phyloP scores from a whole-genome alignment of 1,284 basidiomycete genomes.

The Apiotrichum sp. region DNA sequence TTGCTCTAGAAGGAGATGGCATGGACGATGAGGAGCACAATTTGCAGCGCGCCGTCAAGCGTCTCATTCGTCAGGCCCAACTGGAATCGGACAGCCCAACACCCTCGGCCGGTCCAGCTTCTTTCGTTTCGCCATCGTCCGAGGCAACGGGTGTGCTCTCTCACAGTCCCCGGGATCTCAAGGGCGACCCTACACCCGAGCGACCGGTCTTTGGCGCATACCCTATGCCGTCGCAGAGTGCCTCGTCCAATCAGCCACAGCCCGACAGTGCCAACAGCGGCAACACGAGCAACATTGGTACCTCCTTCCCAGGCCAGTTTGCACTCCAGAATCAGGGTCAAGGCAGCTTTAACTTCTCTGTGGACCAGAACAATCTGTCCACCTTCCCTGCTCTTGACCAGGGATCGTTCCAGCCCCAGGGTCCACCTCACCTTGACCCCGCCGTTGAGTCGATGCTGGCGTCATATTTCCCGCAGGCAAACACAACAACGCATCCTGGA shows the following conservation, averaged over 20 bases:
- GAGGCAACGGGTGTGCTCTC: constrained; percentile 3
- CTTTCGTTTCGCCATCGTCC: constrained; percentile 16
- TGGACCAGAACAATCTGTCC: constrained; percentile 23
- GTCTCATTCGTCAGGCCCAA: constrained; percentile 44
- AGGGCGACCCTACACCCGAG: constrained; percentile 26
- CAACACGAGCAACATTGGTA: not conserved
- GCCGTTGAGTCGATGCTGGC: constrained; percentile 38
- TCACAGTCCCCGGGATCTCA: not conserved
- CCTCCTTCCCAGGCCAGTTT: constrained; percentile 10
- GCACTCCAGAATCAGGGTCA: constrained; percentile 3
- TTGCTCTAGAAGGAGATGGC: constrained; percentile 8
- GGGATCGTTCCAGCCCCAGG: constrained; percentile 26
- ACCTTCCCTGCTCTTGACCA: constrained; percentile 31
- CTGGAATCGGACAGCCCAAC: constrained; percentile 37
- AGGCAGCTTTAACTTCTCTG: constrained; percentile 24
- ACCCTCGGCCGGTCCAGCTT: constrained; percentile 5
- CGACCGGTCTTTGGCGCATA: constrained; percentile 43
- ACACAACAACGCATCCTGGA: not conserved
- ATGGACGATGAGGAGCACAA: constrained; percentile 38
- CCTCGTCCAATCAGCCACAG: not conserved
- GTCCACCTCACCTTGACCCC: constrained; percentile 29
- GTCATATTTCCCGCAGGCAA: constrained; percentile 31
- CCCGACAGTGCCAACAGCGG: not conserved
- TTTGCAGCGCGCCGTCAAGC: constrained; percentile 46
- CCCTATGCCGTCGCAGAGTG: constrained; percentile 29